Conservation (phyloP, 1,139 yeast species). For the Pichia terricola region DNA sequence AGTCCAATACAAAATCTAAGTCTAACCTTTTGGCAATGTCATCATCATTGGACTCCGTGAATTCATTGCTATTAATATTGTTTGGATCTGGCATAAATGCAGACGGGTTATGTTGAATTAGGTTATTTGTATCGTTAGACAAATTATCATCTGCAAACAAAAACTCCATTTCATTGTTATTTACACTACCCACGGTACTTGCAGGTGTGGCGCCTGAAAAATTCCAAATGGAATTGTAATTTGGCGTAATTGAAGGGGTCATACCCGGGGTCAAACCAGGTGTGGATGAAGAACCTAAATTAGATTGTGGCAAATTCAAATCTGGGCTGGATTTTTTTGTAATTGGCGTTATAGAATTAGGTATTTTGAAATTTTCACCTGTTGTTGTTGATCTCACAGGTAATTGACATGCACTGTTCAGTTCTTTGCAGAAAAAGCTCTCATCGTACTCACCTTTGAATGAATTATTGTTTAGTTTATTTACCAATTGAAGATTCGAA, state of each 20-base stretch:
- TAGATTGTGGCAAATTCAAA: no score
- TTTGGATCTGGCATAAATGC: constrained; percentile 3
- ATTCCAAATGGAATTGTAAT: constrained; percentile 10
- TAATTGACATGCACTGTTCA: constrained; percentile 44
- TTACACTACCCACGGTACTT: neutral
- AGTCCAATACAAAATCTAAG: constrained; percentile 1
- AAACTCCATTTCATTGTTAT: constrained; percentile 15
- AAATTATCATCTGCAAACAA: constrained; percentile 27
- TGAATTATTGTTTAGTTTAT: constrained; percentile 18
- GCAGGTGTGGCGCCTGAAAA: constrained; percentile 1
- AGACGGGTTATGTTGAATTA: constrained; percentile 8
- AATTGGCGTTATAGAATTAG: no score
- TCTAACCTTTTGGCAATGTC: neutral
- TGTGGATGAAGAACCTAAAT: neutral
- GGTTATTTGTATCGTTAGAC: constrained; percentile 23
- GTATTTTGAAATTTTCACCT: no score
- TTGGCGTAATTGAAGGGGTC: neutral
- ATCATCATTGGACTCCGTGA: neutral
- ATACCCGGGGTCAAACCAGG: neutral
- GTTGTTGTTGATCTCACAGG: no score
- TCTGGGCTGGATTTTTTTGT: no score
- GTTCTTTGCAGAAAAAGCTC: constrained; percentile 58
- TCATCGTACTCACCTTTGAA: constrained; percentile 39
- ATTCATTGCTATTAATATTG: neutral
- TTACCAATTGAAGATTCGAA: neutral